Percentiles rank a stretch among this genome's conserved stretches.
These are phyloP conservation scores for Alternaria sp. DNA, from an alignment of 2,329 filamentous ascomycete genomes.

Conservation along the genomic window DNA sequence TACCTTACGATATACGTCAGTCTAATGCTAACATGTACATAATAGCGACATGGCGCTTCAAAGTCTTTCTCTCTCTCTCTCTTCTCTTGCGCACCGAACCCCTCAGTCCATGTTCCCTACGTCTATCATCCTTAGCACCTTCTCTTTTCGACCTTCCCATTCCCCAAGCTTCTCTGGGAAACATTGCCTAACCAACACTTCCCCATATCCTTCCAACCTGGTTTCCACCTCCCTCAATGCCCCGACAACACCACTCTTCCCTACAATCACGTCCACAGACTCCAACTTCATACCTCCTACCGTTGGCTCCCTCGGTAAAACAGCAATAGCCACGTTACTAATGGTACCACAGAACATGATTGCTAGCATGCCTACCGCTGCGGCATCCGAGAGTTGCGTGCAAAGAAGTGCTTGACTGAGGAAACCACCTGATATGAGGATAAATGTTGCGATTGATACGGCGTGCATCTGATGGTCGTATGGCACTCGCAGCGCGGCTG, in stretches of 20 bases:
- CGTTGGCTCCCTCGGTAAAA: background rate
- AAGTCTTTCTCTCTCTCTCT: too few species aligned
- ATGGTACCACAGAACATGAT: background rate
- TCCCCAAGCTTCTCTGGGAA: background rate
- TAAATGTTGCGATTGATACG: background rate
- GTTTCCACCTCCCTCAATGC: background rate
- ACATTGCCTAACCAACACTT: background rate
- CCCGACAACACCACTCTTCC: too few species aligned
- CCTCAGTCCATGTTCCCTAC: background rate
- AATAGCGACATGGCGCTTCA: background rate
- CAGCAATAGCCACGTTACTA: background rate
- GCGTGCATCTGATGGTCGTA: background rate
- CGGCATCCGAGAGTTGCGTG: background rate
- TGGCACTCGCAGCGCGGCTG: background rate
- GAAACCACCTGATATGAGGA: background rate
- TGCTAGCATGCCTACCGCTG: background rate
- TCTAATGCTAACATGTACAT: background rate
- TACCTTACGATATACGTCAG: background rate
- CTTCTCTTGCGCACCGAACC: background rate
- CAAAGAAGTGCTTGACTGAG: background rate
- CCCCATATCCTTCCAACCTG: background rate
- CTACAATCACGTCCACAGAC: background rate
- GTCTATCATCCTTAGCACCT: background rate
- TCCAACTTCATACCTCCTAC: background rate
- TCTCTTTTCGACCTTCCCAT: background rate